A percentile compares a stretch with the other conserved stretches of the same genome.
Evolutionary conservation across 768 basidiomycete species (phyloP).

Genomic region (Auricularia cornea): DNA sequence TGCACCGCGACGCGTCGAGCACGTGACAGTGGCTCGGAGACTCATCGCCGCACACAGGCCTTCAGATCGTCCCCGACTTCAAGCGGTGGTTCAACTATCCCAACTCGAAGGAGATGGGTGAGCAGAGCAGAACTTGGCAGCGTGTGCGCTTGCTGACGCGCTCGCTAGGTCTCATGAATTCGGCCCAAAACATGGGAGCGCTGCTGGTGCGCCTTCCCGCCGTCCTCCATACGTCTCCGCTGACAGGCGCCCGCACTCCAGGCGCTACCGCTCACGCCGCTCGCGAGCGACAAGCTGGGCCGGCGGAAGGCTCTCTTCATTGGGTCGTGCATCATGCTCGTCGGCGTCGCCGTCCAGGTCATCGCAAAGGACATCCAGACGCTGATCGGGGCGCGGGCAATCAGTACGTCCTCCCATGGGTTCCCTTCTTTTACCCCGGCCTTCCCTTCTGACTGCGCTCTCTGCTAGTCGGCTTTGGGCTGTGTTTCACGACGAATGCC

Average conservation of each 20-base stretch:
- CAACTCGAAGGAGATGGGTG: conserved; percentile 42
- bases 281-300: conserved; percentile 52
- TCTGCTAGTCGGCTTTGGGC: conserved; percentile 53
- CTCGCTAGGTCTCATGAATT: conserved; percentile 50
- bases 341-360: conserved; percentile 51
- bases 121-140: background rate
- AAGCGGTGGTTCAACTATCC: conserved; percentile 47
- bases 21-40: background rate
- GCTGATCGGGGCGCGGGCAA: conserved; percentile 50
- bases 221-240: background rate
- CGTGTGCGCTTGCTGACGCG: background rate
- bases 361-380: conserved; percentile 37
- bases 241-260: conserved; percentile 12
- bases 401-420: conserved; percentile 33
- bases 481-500: conserved; percentile 53
- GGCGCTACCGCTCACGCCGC: conserved; percentile 57
- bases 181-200: conserved; percentile 54
- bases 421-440: conserved; percentile 14
- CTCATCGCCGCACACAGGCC: conserved; percentile 29
- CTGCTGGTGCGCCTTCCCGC: conserved; percentile 29
- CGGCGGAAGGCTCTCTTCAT: conserved; percentile 51
- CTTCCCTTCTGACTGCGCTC: conserved; percentile 7
- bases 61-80: conserved; percentile 63
- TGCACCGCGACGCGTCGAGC: background rate
- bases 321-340: conserved; percentile 56